phyloP scores from a whole-genome alignment of 2,329 filamentous ascomycete species.

The Didymella pomorum region DNA sequence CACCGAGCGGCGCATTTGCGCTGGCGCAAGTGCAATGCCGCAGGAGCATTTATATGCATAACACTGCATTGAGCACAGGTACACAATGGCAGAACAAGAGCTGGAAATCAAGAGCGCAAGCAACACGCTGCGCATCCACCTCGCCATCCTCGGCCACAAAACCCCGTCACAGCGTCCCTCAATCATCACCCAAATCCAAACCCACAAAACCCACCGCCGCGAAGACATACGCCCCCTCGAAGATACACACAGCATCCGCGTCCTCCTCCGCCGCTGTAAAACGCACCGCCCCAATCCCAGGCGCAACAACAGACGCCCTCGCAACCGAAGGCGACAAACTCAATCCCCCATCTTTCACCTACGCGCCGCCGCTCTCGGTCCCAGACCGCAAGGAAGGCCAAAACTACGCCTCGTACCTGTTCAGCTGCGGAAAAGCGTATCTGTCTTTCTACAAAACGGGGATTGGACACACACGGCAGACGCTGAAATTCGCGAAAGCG shows the following conservation, averaged over 20 bases:
- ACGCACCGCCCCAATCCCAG: background rate
- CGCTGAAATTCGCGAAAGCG: slow-evolving; percentile 59
- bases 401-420: slow-evolving; percentile 62
- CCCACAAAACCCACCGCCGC: background rate
- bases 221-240: slow-evolving; percentile 15
- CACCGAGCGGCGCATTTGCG: slow-evolving; percentile 4
- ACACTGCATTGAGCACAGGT: background rate
- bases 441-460: slow-evolving; percentile 87
- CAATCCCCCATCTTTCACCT: slow-evolving; percentile 77
- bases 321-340: slow-evolving; percentile 48
- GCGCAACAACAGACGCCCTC: slow-evolving; percentile 10
- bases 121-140: slow-evolving; percentile 9
- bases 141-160: slow-evolving; percentile 1
- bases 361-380: slow-evolving; percentile 72
- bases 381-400: slow-evolving; percentile 62
- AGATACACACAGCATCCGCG: slow-evolving; percentile 12
- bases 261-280: slow-evolving; percentile 2
- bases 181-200: background rate
- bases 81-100: background rate
- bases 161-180: slow-evolving; percentile 3
- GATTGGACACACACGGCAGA: slow-evolving; percentile 75
- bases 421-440: slow-evolving; percentile 76
- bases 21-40: slow-evolving; percentile 5
- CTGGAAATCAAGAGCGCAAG: background rate
- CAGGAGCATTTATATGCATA: background rate